Evolutionary conservation across 345 rosid species (phyloP).

Genomic region (Excoecaria cochinchinensis): DNA sequence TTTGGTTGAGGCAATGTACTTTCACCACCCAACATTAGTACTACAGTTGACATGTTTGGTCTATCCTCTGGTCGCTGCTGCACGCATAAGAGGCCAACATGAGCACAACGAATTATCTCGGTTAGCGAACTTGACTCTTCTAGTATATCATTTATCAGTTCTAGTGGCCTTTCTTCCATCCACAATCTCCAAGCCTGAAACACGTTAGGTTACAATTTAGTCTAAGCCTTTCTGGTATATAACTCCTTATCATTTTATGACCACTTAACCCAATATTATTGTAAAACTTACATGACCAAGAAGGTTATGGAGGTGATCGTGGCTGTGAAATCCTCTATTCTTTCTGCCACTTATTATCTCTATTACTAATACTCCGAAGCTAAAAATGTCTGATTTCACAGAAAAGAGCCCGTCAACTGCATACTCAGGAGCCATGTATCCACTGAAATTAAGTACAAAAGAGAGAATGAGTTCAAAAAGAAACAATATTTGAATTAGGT

Average conservation of each 20-base stretch:
- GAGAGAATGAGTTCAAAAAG: background rate
- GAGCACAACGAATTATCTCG: conserved; percentile 22
- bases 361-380: conserved; percentile 22
- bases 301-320: conserved; percentile 16
- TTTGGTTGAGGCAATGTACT: conserved; percentile 36
- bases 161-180: conserved; percentile 28
- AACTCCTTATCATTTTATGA: too few species aligned
- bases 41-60: conserved; percentile 40
- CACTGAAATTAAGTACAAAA: background rate
- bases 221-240: background rate
- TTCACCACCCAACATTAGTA: conserved; percentile 38
- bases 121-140: conserved; percentile 1
- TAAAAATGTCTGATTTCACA: conserved; percentile 21
- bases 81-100: conserved; percentile 36
- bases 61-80: conserved; percentile 40
- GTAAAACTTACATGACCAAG: conserved; percentile 18
- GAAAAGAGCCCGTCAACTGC: conserved; percentile 25
- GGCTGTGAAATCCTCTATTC: conserved; percentile 21
- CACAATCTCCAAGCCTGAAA: conserved; percentile 35
- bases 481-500: background rate
- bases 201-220: too few species aligned
- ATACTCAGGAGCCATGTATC: conserved; percentile 28
- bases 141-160: conserved; percentile 23
- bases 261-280: too few species aligned
- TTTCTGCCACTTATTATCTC: conserved; percentile 21